Conservation (phyloP, 106 monocot species). For the Apostasia shenzhenica region DNA sequence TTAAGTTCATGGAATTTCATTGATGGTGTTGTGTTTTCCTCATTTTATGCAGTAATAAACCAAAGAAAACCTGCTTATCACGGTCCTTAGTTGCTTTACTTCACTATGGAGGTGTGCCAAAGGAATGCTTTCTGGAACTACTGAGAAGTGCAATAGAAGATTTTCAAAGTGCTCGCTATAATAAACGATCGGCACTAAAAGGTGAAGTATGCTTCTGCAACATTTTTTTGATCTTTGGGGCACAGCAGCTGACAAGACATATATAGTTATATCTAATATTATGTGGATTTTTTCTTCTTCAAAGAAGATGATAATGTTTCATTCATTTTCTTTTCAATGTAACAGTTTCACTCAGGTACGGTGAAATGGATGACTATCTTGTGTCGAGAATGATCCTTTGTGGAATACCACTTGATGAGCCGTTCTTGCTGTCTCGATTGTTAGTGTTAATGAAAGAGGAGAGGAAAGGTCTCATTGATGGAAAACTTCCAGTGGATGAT, state of each 20-base stretch:
- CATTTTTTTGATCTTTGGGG: background rate
- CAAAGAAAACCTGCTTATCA: constrained; percentile 42
- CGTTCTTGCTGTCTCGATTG: constrained; percentile 32
- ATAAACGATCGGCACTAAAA: constrained; percentile 31
- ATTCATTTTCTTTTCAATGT: background rate
- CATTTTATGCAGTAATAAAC: constrained; percentile 33
- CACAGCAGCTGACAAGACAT: background rate
- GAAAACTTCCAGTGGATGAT: constrained; percentile 45
- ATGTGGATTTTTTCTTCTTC: background rate
- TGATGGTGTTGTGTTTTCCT: background rate
- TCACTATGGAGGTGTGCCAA: constrained; percentile 68
- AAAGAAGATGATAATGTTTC: background rate
- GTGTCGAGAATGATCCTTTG: constrained; percentile 41
- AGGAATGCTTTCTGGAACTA: constrained; percentile 54
- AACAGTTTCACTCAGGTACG: constrained; percentile 48
- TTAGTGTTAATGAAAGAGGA: constrained; percentile 34
- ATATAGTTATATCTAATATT: background rate
- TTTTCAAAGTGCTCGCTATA: constrained; percentile 16
- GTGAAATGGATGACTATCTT: constrained; percentile 50
- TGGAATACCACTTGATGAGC: constrained; percentile 67
- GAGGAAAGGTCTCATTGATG: constrained; percentile 28
- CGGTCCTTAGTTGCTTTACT: constrained; percentile 44
- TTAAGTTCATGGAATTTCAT: background rate
- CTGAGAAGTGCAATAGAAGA: constrained; percentile 22
- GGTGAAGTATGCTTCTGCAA: constrained; percentile 18